Percentiles rank a stretch among this genome's conserved stretches.
These are phyloP conservation scores for Cyclotella kingstonii DNA, from an alignment of 108 stramenopile species.

Conservation along the genomic window DNA sequence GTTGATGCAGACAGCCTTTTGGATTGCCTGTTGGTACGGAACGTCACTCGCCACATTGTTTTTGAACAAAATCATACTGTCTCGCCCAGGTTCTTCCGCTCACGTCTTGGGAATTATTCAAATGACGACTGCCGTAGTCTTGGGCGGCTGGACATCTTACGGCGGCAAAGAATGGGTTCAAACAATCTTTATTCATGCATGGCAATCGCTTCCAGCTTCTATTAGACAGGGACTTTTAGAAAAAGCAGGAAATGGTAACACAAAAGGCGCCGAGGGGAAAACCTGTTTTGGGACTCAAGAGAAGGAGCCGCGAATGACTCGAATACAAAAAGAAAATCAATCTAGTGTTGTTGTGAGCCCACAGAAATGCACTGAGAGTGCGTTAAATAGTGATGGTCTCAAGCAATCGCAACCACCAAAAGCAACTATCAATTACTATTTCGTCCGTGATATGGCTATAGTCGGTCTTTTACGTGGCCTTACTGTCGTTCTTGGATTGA, in stretches of 20 bases:
- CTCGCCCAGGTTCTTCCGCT: slow-evolving; percentile 19
- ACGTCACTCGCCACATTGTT: slow-evolving; percentile 45
- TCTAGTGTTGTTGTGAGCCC: too few species aligned
- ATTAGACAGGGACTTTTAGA: too few species aligned
- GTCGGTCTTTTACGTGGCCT: slow-evolving; percentile 42
- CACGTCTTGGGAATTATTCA: slow-evolving; percentile 50
- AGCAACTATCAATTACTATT: slow-evolving; percentile 3
- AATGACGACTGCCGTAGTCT: slow-evolving; percentile 45
- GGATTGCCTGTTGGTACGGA: slow-evolving; percentile 38
- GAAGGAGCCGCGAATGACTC: too few species aligned
- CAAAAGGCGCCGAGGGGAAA: too few species aligned
- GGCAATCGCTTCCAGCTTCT: not conserved
- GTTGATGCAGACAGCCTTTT: slow-evolving; percentile 40
- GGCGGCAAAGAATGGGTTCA: slow-evolving; percentile 12
- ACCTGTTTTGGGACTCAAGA: too few species aligned
- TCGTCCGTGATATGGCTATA: slow-evolving; percentile 40
- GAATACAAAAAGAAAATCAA: too few species aligned
- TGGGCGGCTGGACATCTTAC: slow-evolving; percentile 45
- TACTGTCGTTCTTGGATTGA: slow-evolving; percentile 45
- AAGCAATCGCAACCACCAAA: too few species aligned
- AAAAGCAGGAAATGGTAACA: not conserved
- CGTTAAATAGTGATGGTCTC: too few species aligned
- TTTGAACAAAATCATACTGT: slow-evolving; percentile 47
- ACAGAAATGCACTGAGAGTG: too few species aligned
- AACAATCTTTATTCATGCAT: not conserved